Percentiles rank a stretch among this genome's conserved stretches.
Evolutionary conservation across 2,329 filamentous ascomycete genomes (phyloP).

Genomic region (Chaetomiaceae sp.): DNA sequence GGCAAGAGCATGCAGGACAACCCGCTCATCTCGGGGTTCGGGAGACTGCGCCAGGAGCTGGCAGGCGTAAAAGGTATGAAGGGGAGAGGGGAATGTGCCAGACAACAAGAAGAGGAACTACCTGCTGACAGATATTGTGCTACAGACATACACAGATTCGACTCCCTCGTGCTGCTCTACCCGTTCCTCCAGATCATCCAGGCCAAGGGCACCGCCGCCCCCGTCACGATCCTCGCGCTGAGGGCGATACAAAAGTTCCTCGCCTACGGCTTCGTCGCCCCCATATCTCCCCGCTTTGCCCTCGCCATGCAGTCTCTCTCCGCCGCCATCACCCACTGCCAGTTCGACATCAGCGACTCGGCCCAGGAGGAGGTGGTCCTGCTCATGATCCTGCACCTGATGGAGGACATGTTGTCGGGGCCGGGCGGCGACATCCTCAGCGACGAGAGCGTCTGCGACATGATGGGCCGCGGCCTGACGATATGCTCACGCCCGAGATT

Average conservation of each 20-base stretch:
- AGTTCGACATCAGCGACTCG: conserved; percentile 94
- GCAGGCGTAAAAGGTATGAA: conserved; percentile 70
- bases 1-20: conserved; percentile 98
- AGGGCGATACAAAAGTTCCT: conserved; percentile 95
- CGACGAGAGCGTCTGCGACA: conserved; percentile 96
- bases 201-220: conserved; percentile 90
- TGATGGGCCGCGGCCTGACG: conserved; percentile 97
- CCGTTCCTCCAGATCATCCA: conserved; percentile 96
- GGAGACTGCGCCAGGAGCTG: conserved; percentile 80
- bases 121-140: conserved; percentile 25
- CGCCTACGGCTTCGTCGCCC: conserved; percentile 84
- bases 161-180: conserved; percentile 81
- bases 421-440: conserved; percentile 90
- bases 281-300: conserved; percentile 77
- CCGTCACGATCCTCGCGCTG: conserved; percentile 90
- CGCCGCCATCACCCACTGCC: conserved; percentile 92
- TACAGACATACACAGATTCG: conserved; percentile 78
- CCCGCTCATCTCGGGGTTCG: conserved; percentile 91
- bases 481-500: conserved; percentile 94
- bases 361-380: conserved; percentile 94
- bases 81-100: not conserved
- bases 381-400: conserved; percentile 88
- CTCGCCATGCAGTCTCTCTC: conserved; percentile 93
- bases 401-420: conserved; percentile 97
- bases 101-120: not conserved